Conservation (phyloP, 805 yeast genomes). For the Ogataea naganishii region DNA sequence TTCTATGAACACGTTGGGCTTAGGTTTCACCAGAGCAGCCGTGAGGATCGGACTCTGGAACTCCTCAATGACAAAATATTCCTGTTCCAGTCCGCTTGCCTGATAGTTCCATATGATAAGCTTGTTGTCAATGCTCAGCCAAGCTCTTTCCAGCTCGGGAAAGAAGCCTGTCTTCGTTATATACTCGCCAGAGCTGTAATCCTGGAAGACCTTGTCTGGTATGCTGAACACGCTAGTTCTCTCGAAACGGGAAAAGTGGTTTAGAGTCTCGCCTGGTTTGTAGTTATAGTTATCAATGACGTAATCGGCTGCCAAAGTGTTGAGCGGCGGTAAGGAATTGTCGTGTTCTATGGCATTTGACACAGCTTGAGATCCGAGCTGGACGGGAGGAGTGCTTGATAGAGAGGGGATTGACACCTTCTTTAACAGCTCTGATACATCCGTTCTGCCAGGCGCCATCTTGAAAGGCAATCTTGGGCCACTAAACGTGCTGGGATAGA, state of each 20-base stretch:
- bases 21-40: slow-evolving; percentile 75
- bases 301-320: slow-evolving; percentile 47
- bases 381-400: slow-evolving; percentile 41
- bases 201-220: slow-evolving; percentile 75
- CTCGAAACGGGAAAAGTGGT: slow-evolving; percentile 67
- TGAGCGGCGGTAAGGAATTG: slow-evolving; percentile 48
- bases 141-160: slow-evolving; percentile 70
- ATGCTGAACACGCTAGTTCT: slow-evolving; percentile 58
- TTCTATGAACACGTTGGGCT: slow-evolving; percentile 69
- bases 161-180: slow-evolving; percentile 76
- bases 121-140: slow-evolving; percentile 80
- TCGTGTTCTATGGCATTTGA: slow-evolving; percentile 48
- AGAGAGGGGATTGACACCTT: slow-evolving; percentile 38
- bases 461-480: slow-evolving; percentile 1
- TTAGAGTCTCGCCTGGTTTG: slow-evolving; percentile 32
- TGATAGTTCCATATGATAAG: slow-evolving; percentile 76
- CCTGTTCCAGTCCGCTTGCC: slow-evolving; percentile 36
- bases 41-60: slow-evolving; percentile 68
- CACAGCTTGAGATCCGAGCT: slow-evolving; percentile 57
- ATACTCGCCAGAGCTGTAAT: slow-evolving; percentile 57
- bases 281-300: slow-evolving; percentile 62
- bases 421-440: slow-evolving; percentile 5
- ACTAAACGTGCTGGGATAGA: neutral
- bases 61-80: slow-evolving; percentile 76
- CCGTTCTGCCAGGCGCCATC: slow-evolving; percentile 1